phyloP scores from a whole-genome alignment of 306 rosid species.

The Ormosia emarginata region DNA sequence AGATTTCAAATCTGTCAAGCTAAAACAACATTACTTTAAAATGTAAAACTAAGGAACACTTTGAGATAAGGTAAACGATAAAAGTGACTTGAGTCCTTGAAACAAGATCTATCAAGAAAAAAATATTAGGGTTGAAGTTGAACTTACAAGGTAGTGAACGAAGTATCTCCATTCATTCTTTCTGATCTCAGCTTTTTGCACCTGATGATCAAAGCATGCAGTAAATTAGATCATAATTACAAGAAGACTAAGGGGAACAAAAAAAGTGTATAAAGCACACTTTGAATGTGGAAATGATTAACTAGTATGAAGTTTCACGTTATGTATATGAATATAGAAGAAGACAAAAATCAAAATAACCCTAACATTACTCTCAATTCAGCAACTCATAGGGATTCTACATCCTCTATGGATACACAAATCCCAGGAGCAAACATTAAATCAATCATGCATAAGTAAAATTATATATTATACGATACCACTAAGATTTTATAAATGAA shows the following conservation, averaged over 20 bases:
- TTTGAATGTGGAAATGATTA: not conserved
- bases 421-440: slow-evolving; percentile 8
- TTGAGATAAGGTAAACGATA: not conserved
- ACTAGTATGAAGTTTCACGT: not conserved
- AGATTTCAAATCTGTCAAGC: not conserved
- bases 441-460: not conserved
- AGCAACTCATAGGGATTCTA: not conserved
- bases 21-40: not conserved
- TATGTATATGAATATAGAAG: not conserved
- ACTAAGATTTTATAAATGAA: not conserved
- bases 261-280: not conserved
- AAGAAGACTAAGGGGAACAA: not conserved
- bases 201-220: slow-evolving; percentile 46
- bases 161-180: slow-evolving; percentile 90
- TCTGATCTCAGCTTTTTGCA: slow-evolving; percentile 79
- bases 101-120: not conserved
- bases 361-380: slow-evolving; percentile 10
- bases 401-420: not conserved
- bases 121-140: slow-evolving; percentile 20
- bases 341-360: not conserved
- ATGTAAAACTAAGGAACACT: not conserved
- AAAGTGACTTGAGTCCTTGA: not conserved
- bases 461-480: not conserved
- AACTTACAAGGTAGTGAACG: slow-evolving; percentile 96
- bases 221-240: not conserved